These are phyloP conservation scores for Beauveria caledonica DNA, from an alignment of 2,329 filamentous ascomycete genomes.

Conservation along the genomic window DNA sequence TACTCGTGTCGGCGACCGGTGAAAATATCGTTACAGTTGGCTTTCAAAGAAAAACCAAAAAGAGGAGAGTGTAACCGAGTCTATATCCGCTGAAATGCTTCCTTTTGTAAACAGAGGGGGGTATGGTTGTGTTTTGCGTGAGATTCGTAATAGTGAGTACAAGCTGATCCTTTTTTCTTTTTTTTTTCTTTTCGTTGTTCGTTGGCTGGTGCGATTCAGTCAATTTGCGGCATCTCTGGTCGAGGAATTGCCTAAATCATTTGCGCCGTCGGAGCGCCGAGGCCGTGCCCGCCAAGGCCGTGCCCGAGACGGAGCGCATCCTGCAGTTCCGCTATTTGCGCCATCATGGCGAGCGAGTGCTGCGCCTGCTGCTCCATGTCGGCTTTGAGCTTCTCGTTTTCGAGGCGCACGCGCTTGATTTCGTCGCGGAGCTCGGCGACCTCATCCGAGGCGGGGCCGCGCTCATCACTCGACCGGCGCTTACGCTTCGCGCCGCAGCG, in stretches of 20 bases:
- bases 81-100: slow-evolving; percentile 10
- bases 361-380: slow-evolving; percentile 42
- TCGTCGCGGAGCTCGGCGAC: slow-evolving; percentile 53
- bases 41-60: neutral
- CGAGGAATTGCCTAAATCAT: slow-evolving; percentile 25
- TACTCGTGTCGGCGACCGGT: neutral
- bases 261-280: slow-evolving; percentile 32
- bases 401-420: slow-evolving; percentile 56
- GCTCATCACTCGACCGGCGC: slow-evolving; percentile 25
- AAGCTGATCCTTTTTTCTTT: neutral
- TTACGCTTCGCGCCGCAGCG: slow-evolving; percentile 41
- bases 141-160: slow-evolving; percentile 5
- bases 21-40: slow-evolving; percentile 1
- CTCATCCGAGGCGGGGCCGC: slow-evolving; percentile 26
- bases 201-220: too few species aligned
- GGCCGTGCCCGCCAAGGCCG: slow-evolving; percentile 22
- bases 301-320: slow-evolving; percentile 32
- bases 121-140: slow-evolving; percentile 2
- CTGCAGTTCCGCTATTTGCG: slow-evolving; percentile 39
- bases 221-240: neutral
- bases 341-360: slow-evolving; percentile 39
- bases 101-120: slow-evolving; percentile 9
- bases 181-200: neutral
- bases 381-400: slow-evolving; percentile 51
- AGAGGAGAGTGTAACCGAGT: slow-evolving; percentile 10